Evolutionary conservation across 768 basidiomycete genomes (phyloP), one percentile per base, ranked within the genome.

Genomic region (Kwoniella sp.): DNA sequence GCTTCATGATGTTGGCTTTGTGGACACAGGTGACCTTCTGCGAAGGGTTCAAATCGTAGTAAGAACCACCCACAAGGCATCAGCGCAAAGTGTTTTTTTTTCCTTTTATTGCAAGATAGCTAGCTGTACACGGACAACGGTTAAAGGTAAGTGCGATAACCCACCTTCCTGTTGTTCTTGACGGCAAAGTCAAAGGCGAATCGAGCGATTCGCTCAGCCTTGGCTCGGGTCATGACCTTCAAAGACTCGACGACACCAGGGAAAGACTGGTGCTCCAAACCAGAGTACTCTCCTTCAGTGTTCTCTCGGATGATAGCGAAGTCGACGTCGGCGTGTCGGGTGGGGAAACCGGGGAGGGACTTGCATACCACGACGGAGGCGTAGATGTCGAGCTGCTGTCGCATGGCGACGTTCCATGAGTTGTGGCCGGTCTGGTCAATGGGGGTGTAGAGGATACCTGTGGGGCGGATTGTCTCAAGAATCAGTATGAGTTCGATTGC

Each of bases 1-100:
- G 88, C 82, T 99, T 99, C 96, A 99, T 99, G 85, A 99, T 99
- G 85, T 98, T 98, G 75, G 96, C 96, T 83, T 99, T 99, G 87
- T 99, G 96, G 49, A 99, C 93, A 77, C 94, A 97, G 46, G 96
- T 99, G 71, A 99, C 95, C 90, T 95, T 98, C 92, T 95, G 67
- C 51, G 40, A 24, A 17, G 22, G 40, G 37, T 37, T 25, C 2
- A 10, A n/a, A 25, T 7, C 19, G 15, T 6, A 15, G 40, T 19
- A 19, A 44, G 4, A 44, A 44, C 33, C 33, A 44, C 40, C 40
- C 40, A 9, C 40, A 17, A 27, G 8, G 26, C 22, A 22, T 59
- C 24, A 48, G 47, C 58, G 6, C 24, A 59, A n/a, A n/a, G n/a
- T n/a, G n/a, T n/a, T n/a, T n/a, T n/a, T n/a, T n/a, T n/a, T n/a